A percentile compares a stretch with the other conserved stretches of the same genome.
phyloP scores from a whole-genome alignment of 2,329 filamentous ascomycete genomes.

The Alternaria solani region DNA sequence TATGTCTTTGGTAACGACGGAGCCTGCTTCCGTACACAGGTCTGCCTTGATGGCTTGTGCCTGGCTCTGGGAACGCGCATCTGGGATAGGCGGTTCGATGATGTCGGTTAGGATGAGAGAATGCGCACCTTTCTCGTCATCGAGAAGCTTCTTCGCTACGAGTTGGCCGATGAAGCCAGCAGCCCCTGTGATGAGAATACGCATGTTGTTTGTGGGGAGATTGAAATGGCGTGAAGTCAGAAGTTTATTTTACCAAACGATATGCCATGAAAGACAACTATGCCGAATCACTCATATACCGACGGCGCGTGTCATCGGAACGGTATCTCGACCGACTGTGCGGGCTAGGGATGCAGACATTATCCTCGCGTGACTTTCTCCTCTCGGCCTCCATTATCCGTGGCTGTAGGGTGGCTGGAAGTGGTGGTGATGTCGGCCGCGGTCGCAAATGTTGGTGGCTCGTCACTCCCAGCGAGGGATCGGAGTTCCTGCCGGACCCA shows the following conservation, averaged over 20 bases:
- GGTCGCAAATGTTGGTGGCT: background rate
- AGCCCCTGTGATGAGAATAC: conserved; percentile 67
- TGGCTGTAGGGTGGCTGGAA: background rate
- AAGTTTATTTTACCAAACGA: background rate
- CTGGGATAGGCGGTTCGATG: conserved; percentile 59
- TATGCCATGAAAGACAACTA: background rate
- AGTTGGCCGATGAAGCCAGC: conserved; percentile 69
- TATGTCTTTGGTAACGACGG: conserved; percentile 21
- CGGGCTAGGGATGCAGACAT: background rate
- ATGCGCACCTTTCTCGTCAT: conserved; percentile 51
- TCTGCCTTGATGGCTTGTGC: conserved; percentile 60
- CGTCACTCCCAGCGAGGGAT: conserved; percentile 1
- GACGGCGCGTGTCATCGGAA: background rate
- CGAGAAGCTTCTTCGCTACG: conserved; percentile 62
- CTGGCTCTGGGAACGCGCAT: conserved; percentile 48
- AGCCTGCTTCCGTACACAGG: conserved; percentile 48
- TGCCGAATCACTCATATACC: conserved; percentile 10
- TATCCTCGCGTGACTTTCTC: background rate
- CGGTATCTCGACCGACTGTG: conserved; percentile 4
- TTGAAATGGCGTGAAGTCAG: background rate
- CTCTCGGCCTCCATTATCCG: background rate
- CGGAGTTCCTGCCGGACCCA: conserved; percentile 16
- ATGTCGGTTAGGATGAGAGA: conserved; percentile 65
- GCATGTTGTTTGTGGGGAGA: conserved; percentile 16
- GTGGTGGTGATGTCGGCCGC: background rate